Evolutionary conservation across 306 rosid genomes (phyloP), one percentile per base, ranked within the genome.

Genomic region (Vigna radiata): DNA sequence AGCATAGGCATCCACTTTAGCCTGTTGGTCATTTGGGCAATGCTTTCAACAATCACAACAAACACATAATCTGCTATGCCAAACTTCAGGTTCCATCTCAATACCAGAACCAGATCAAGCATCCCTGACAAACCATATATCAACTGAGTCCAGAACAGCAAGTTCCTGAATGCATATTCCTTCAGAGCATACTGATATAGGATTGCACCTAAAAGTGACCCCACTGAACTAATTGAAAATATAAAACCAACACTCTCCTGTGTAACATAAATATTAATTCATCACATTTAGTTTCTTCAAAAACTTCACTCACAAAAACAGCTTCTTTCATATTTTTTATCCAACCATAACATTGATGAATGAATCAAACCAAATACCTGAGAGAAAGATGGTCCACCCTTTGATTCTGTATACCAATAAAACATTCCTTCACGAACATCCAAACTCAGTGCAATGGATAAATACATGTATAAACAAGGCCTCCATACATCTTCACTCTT

Each of bases 1-100:
- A 90, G 97, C 87, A 92, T 92, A 75, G 98, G 98, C 98, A 92
- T 90, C 98, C 98, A 95, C 82, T 95, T 95, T 43, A 95, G 96
- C 81, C 96, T 84, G 69, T 72, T 85, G 2, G 91, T 85, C 92
- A 95, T 85, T 82, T 85, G 96, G 49, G 87, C 86, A 23, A 90
- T 87, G 81, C 97, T 85, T 85, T 95, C 98, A 72, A 89, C 98
- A 14, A 95, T 73, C 76, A 90, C 92, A 16, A 86, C 86, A 74
- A 92, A 95, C 84, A 95, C 86, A 63, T 89, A 95, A 86, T 95
- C 98, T 2, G 98, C 95, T 29, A 92, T 39, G 27, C 97, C 87
- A 14, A 92, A 75, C 70, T 79, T 92, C 63, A 92, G 82, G 78
- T 90, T 95, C 81, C 76, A 67, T 64, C 98, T 85, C 76, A 88